phyloP scores from a whole-genome alignment of 306 rosid genomes.

The Cucurbita maxima region DNA sequence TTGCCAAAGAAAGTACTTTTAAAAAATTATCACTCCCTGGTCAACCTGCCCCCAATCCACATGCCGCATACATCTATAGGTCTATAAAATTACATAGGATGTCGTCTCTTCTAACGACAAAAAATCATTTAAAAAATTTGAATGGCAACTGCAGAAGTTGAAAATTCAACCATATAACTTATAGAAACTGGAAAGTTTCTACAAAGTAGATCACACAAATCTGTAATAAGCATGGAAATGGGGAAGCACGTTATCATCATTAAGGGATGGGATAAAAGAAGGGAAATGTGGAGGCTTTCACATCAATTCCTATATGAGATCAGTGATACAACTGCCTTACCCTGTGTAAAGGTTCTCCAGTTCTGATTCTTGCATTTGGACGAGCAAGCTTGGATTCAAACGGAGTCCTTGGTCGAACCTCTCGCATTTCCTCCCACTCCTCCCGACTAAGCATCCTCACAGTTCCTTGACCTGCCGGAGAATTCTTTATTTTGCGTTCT shows the following conservation, averaged over 20 bases:
- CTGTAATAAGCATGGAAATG: neutral
- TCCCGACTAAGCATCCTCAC: constrained; percentile 42
- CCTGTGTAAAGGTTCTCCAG: constrained; percentile 32
- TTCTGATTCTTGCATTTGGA: constrained; percentile 42
- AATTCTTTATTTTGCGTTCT: constrained; percentile 34
- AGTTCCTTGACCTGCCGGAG: constrained; percentile 40
- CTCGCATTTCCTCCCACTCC: constrained; percentile 46
- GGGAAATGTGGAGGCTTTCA: neutral
- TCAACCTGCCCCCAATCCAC: neutral
- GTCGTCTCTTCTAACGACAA: neutral
- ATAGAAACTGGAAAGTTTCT: neutral
- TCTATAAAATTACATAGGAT: neutral
- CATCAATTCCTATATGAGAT: neutral
- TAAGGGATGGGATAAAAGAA: neutral
- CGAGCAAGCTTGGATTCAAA: constrained; percentile 56
- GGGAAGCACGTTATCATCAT: neutral
- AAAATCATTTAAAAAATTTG: neutral
- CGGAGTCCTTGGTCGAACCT: constrained; percentile 39
- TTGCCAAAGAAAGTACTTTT: neutral
- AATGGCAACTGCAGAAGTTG: neutral
- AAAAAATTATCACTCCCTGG: neutral
- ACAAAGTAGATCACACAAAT: neutral
- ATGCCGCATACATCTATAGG: neutral
- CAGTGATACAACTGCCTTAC: constrained; percentile 10
- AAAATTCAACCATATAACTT: neutral